Evolutionary conservation across 768 basidiomycete genomes (phyloP).

Genomic region (Naganishia friedmannii): DNA sequence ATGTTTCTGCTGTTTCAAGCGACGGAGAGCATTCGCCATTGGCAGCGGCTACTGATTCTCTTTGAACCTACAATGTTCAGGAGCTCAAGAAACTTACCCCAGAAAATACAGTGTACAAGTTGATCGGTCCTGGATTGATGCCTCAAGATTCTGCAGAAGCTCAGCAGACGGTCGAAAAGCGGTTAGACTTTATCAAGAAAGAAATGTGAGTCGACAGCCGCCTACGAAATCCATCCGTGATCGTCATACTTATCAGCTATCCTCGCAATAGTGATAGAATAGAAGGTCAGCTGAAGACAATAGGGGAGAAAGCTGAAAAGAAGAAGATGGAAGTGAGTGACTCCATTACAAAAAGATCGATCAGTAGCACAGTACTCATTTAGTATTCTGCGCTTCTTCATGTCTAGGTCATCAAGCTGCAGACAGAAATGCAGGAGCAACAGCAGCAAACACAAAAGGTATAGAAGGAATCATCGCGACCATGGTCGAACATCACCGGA

Average conservation of each 20-base stretch:
- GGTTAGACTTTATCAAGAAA: constrained; percentile 78
- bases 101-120: constrained; percentile 81
- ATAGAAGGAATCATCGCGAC: not conserved
- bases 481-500: not conserved
- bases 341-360: not conserved
- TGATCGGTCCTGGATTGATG: constrained; percentile 83
- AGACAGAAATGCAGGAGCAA: constrained; percentile 9
- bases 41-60: not conserved
- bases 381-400: not conserved
- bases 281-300: constrained; percentile 75
- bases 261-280: constrained; percentile 54
- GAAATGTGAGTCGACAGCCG: constrained; percentile 68
- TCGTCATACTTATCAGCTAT: not conserved
- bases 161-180: constrained; percentile 79
- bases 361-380: not conserved
- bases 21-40: not conserved
- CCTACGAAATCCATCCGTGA: constrained; percentile 28
- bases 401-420: constrained; percentile 5
- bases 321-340: constrained; percentile 73
- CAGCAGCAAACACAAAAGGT: not conserved
- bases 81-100: constrained; percentile 74
- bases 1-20: constrained; percentile 5
- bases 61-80: constrained; percentile 54
- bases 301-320: constrained; percentile 70
- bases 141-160: constrained; percentile 86